Percentiles rank a stretch among this genome's conserved stretches.
Conservation (phyloP, 106 monocot species). For the Xerophyta viscosa region DNA sequence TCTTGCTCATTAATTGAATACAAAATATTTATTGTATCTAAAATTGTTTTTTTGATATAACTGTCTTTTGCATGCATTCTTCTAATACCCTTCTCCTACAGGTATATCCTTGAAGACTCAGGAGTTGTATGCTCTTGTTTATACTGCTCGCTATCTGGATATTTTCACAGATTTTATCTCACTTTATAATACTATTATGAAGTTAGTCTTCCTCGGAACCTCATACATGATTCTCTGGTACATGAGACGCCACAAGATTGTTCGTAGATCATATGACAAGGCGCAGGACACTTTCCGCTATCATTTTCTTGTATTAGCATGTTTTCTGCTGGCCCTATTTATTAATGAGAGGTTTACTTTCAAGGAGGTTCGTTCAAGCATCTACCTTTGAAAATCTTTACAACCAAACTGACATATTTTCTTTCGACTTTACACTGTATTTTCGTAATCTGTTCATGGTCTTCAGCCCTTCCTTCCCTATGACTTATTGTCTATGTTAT, state of each 20-base stretch:
- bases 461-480: neutral
- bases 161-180: constrained; percentile 55
- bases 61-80: too few relatives aligned
- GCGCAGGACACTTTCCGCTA: constrained; percentile 91
- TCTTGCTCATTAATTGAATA: too few relatives aligned
- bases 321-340: constrained; percentile 49
- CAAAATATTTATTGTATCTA: too few relatives aligned
- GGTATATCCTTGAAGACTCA: constrained; percentile 83
- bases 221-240: constrained; percentile 84
- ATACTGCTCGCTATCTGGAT: constrained; percentile 58
- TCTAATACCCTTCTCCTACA: constrained; percentile 18
- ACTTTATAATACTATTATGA: constrained; percentile 76
- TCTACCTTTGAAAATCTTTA: neutral
- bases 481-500: neutral
- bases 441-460: neutral
- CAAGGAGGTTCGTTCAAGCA: constrained; percentile 28
- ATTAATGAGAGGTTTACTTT: constrained; percentile 67
- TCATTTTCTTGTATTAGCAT: constrained; percentile 51
- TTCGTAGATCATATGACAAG: constrained; percentile 72
- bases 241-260: constrained; percentile 74
- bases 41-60: too few relatives aligned
- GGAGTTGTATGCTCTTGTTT: constrained; percentile 84
- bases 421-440: neutral
- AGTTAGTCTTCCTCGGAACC: constrained; percentile 74
- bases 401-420: neutral